Evolutionary conservation across 2,329 filamentous ascomycete species (phyloP), one percentile per base, ranked within the genome.

Genomic region (Curvularia spicifera): DNA sequence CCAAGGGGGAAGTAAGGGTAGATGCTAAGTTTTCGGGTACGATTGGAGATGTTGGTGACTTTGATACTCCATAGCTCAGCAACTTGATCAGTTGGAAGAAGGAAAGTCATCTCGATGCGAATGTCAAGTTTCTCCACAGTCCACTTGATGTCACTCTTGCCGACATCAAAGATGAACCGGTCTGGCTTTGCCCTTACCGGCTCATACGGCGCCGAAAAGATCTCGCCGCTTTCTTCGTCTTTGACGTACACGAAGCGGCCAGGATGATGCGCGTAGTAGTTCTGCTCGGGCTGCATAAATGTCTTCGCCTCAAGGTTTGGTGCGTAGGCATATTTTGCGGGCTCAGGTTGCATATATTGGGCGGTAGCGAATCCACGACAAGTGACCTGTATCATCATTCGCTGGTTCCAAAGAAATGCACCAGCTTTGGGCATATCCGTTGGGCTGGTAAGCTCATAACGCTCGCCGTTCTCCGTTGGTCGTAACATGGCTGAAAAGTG

Each of bases 261-360:
- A 2, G 84, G 83, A 65, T 86, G 83, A 67, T 86, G 83, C 7
- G 82, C 76, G 64, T 85, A 86, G 76, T 86, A 86, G 69, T 82
- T 83, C 64, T 84, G 82, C 71, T 86, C 84, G 1, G 84, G 84
- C 67, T 86, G 84, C 83, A 86, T 86, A 67, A 86, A 86, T 3
- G 84, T 86, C 70, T 81, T 83, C 59, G 82, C 82, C 71, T 86
- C 84, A 56, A 86, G 78, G 56, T 84, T 85, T 10, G 84, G 84
- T 8, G 83, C 82, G 60, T 85, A 79, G n/a, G 83, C 81, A 72
- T 86, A 86, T 70, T 86, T 86, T 56, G 83, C 81, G 31, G 84
- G 84, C 71, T 86, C 84, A 0, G 84, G 84, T 70, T 86, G 84
- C 84, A 86, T 86, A 76, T 84, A 85, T 55, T 85, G 84, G 2